Percentiles rank a stretch among this genome's conserved stretches.
Evolutionary conservation across 129 eudicot genomes (phyloP).

Genomic region (Oenanthe sinensis): DNA sequence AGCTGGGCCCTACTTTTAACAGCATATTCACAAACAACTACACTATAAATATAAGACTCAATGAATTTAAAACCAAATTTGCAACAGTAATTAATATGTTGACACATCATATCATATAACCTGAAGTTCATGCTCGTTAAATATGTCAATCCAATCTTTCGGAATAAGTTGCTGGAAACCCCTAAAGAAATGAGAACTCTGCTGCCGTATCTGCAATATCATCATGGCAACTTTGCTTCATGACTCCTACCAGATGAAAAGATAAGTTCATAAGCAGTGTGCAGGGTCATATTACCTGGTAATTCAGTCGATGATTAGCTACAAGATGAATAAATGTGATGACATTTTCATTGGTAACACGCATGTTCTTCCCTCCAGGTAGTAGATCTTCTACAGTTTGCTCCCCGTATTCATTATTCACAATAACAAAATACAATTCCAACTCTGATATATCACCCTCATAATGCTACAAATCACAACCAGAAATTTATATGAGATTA

Average conservation of each 20-base stretch:
- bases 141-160: constrained; percentile 94
- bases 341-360: constrained; percentile 83
- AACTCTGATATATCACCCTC: constrained; percentile 67
- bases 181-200: constrained; percentile 80
- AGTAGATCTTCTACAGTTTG: constrained; percentile 84
- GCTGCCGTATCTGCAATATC: constrained; percentile 77
- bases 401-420: constrained; percentile 90
- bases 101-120: constrained; percentile 22
- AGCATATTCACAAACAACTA: background rate
- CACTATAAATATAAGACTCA: background rate
- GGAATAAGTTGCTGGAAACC: constrained; percentile 92
- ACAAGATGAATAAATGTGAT: constrained; percentile 87
- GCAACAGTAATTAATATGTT: background rate
- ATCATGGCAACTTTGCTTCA: constrained; percentile 9
- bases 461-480: constrained; percentile 51
- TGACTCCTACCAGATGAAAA: constrained; percentile 10
- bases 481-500: background rate
- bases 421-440: constrained; percentile 85
- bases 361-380: constrained; percentile 69
- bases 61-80: background rate
- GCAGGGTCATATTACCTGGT: constrained; percentile 45
- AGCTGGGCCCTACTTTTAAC: background rate
- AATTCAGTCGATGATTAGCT: constrained; percentile 88
- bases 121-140: constrained; percentile 99
- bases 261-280: background rate